phyloP scores from a whole-genome alignment of 441 rosid genomes.

The Euphorbia celastroides region DNA sequence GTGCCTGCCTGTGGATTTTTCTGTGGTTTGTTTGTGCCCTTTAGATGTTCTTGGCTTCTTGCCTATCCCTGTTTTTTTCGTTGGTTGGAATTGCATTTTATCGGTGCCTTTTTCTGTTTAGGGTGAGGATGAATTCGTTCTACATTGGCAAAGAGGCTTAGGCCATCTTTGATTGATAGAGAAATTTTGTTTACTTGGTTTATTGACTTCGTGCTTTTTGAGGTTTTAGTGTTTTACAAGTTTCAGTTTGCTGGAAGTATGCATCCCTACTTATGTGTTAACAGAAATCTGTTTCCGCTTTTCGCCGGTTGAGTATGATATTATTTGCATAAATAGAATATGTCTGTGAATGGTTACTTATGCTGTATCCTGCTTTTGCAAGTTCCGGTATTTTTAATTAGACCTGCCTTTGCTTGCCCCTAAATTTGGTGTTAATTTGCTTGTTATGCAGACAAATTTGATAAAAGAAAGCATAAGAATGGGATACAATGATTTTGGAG shows the following conservation, averaged over 20 bases:
- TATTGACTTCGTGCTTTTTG: not conserved
- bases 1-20: not conserved
- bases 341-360: not conserved
- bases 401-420: not conserved
- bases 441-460: slow-evolving; percentile 71
- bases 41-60: not conserved
- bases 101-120: not conserved
- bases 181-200: not conserved
- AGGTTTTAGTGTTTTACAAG: not conserved
- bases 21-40: not conserved
- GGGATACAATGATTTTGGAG: slow-evolving; percentile 99
- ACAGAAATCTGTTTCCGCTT: not conserved
- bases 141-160: not conserved
- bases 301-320: not conserved
- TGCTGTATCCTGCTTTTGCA: not conserved
- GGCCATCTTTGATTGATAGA: not conserved
- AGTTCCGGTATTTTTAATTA: not conserved
- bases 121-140: not conserved
- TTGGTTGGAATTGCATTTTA: not conserved
- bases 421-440: not conserved
- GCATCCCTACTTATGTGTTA: not conserved
- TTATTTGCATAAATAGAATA: not conserved
- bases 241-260: not conserved
- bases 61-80: not conserved
- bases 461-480: slow-evolving; percentile 96